Conservation (phyloP, 495 filamentous ascomycete species). For the Jackrogersella minutella region DNA sequence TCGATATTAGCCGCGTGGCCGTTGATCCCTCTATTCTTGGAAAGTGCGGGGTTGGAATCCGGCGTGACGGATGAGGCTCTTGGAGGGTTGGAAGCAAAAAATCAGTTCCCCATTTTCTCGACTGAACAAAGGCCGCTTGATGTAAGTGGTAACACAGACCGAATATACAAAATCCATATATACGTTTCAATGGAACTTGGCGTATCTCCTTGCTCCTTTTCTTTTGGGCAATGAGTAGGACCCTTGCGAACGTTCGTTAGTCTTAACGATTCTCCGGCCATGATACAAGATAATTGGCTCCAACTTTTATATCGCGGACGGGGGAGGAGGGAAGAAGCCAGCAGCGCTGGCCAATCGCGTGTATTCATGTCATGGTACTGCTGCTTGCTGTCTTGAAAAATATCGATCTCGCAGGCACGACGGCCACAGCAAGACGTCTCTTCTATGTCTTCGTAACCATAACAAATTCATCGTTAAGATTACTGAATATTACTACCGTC, state of each 20-base stretch:
- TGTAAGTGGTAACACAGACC: slow-evolving; percentile 16
- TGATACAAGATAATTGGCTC: slow-evolving; percentile 2
- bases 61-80: slow-evolving; percentile 41
- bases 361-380: slow-evolving; percentile 1
- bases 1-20: slow-evolving; percentile 41
- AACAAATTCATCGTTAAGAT: slow-evolving; percentile 17
- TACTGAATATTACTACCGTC: not conserved
- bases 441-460: slow-evolving; percentile 28
- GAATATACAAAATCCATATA: not conserved
- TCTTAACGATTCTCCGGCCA: slow-evolving; percentile 14
- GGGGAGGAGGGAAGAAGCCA: not conserved
- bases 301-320: slow-evolving; percentile 16
- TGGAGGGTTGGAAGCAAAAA: slow-evolving; percentile 23
- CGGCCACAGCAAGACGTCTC: slow-evolving; percentile 6
- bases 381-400: not conserved
- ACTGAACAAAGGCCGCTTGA: slow-evolving; percentile 8
- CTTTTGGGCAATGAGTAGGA: slow-evolving; percentile 24
- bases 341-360: not conserved
- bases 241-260: slow-evolving; percentile 30
- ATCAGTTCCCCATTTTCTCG: slow-evolving; percentile 13
- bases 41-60: slow-evolving; percentile 40
- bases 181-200: slow-evolving; percentile 28
- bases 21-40: slow-evolving; percentile 31
- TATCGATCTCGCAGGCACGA: slow-evolving; percentile 2
- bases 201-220: slow-evolving; percentile 24